A percentile compares a stretch with the other conserved stretches of the same genome.
Evolutionary conservation across 2,329 filamentous ascomycete species (phyloP).

Genomic region (Spiromastix sp.): DNA sequence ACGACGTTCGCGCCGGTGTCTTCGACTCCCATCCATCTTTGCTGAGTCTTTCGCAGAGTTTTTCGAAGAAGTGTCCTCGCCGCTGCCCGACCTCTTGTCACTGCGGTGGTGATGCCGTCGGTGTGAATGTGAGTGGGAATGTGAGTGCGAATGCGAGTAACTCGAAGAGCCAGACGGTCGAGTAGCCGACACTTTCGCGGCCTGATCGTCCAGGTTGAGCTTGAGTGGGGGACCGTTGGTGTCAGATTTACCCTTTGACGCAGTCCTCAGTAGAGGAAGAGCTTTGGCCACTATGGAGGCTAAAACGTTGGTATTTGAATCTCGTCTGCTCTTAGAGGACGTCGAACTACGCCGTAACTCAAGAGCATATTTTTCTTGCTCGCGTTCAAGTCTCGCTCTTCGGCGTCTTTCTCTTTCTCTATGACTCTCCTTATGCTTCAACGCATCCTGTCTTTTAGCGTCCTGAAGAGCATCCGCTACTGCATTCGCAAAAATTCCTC

Average conservation of each 20-base stretch:
- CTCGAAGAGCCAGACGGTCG: slow-evolving; percentile 21
- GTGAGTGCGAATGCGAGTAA: slow-evolving; percentile 21
- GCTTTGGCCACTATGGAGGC: slow-evolving; percentile 13
- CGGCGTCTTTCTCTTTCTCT: slow-evolving; percentile 2
- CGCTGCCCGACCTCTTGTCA: slow-evolving; percentile 1
- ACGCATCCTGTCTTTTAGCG: slow-evolving; percentile 21
- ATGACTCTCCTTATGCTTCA: slow-evolving; percentile 9
- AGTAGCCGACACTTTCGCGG: slow-evolving; percentile 14
- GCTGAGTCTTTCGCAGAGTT: no score
- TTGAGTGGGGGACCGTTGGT: slow-evolving; percentile 29
- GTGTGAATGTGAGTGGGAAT: slow-evolving; percentile 17
- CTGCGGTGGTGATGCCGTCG: slow-evolving; percentile 13
- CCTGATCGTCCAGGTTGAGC: slow-evolving; percentile 23
- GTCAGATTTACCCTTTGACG: slow-evolving; percentile 31
- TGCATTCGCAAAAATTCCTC: slow-evolving; percentile 22
- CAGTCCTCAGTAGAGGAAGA: slow-evolving; percentile 17
- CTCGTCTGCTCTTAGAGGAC: slow-evolving; percentile 15
- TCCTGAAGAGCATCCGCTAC: slow-evolving; percentile 27
- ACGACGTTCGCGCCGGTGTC: slow-evolving; percentile 3
- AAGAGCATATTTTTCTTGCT: slow-evolving; percentile 6
- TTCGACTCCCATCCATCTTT: slow-evolving; percentile 1
- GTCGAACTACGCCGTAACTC: slow-evolving; percentile 15
- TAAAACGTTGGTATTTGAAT: slow-evolving; percentile 20
- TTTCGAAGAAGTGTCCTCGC: slow-evolving; percentile 5
- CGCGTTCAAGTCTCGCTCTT: slow-evolving; percentile 19